These are phyloP conservation scores for Diophrys appendiculata DNA, from an alignment of 73 alveolate genomes.

Conservation along the genomic window DNA sequence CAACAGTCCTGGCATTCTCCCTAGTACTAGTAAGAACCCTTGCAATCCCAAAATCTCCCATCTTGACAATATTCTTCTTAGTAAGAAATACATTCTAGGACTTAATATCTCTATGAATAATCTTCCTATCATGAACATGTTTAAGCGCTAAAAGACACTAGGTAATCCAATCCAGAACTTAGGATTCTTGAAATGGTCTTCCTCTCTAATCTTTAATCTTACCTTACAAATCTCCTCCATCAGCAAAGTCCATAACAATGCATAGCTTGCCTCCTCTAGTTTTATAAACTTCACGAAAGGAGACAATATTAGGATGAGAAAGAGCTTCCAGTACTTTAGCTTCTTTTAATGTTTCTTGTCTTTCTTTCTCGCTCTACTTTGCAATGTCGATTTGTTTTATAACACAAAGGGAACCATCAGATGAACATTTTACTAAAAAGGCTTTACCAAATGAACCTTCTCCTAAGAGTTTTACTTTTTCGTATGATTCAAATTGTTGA, in stretches of 20 bases:
- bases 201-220: conserved; percentile 74
- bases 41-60: conserved; percentile 81
- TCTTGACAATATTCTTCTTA: conserved; percentile 49
- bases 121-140: conserved; percentile 85
- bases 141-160: conserved; percentile 81
- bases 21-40: conserved; percentile 56
- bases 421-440: conserved; percentile 69
- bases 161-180: conserved; percentile 86
- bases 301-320: conserved; percentile 84
- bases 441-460: conserved; percentile 89
- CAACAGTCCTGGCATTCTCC: conserved; percentile 64
- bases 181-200: conserved; percentile 62
- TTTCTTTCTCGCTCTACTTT: conserved; percentile 79
- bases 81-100: conserved; percentile 67
- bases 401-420: conserved; percentile 68
- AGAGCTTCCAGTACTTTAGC: conserved; percentile 87
- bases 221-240: conserved; percentile 88
- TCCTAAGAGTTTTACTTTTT: conserved; percentile 80
- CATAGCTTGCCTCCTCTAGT: conserved; percentile 80
- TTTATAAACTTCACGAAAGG: conserved; percentile 85
- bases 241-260: conserved; percentile 96
- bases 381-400: conserved; percentile 91
- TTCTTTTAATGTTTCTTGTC: conserved; percentile 88
- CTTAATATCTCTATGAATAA: conserved; percentile 77
- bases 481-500: no score